Percentiles rank a stretch among this genome's conserved stretches.
These are phyloP conservation scores for Aquilaria agallochum DNA, from an alignment of 441 rosid species.

Conservation along the genomic window DNA sequence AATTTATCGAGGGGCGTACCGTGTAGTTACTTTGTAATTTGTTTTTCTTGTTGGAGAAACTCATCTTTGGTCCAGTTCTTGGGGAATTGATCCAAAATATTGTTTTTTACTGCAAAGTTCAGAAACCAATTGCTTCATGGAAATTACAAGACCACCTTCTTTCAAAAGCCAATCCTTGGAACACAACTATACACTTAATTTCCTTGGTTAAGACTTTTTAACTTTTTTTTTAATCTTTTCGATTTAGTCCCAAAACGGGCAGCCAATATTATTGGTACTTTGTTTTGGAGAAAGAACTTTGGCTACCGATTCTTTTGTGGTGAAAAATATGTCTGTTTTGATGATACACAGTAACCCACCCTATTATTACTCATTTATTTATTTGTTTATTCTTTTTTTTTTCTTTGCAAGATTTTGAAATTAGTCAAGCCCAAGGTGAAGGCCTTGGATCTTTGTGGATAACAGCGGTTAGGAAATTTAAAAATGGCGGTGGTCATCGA, in stretches of 20 bases:
- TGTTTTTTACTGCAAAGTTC: slow-evolving; percentile 9
- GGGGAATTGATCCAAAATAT: not conserved
- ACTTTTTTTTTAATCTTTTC: too few species aligned
- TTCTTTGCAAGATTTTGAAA: slow-evolving; percentile 12
- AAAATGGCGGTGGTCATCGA: slow-evolving; percentile 12
- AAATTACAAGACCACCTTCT: slow-evolving; percentile 15
- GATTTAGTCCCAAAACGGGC: too few species aligned
- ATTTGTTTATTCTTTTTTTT: not conserved
- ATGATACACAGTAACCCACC: too few species aligned
- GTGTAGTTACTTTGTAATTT: too few species aligned
- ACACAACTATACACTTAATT: slow-evolving; percentile 6
- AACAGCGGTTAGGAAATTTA: not conserved
- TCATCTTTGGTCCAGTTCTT: too few species aligned
- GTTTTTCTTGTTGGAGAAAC: too few species aligned
- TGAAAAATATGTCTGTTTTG: too few species aligned
- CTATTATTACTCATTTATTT: slow-evolving; percentile 1
- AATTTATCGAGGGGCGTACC: too few species aligned
- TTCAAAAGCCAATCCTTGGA: slow-evolving; percentile 17
- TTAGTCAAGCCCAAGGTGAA: slow-evolving; percentile 17
- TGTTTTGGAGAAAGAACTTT: too few species aligned
- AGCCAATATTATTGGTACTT: too few species aligned
- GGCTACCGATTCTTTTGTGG: too few species aligned
- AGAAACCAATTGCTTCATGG: slow-evolving; percentile 15
- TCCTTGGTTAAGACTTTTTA: too few species aligned
- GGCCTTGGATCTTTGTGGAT: slow-evolving; percentile 13